These are phyloP conservation scores for Boletus rubropictus DNA, from an alignment of 768 basidiomycete species.

Conservation along the genomic window DNA sequence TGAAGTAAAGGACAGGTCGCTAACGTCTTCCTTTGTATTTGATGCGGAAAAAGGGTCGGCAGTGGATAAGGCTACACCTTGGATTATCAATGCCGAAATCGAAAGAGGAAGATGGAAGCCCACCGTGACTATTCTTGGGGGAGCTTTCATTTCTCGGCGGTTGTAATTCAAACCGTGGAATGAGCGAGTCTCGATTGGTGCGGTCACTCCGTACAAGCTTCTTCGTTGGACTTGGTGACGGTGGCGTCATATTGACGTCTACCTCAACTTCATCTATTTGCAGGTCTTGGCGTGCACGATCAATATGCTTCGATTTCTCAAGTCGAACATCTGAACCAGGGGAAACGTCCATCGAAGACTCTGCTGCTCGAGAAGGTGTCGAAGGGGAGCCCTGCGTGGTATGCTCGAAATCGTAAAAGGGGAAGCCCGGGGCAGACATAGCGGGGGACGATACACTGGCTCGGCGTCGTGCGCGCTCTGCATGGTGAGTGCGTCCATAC, in stretches of 20 bases:
- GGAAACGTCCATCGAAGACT: conserved; percentile 23
- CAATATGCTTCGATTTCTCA: conserved; percentile 37
- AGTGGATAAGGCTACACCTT: conserved; percentile 9
- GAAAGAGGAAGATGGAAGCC: conserved; percentile 2
- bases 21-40: conserved; percentile 22
- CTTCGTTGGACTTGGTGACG: conserved; percentile 45
- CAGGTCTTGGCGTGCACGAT: conserved; percentile 28
- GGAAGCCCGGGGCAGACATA: conserved; percentile 35
- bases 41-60: conserved; percentile 20
- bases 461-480: conserved; percentile 41
- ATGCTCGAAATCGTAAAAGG: conserved; percentile 20
- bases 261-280: conserved; percentile 31
- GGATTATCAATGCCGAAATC: neutral
- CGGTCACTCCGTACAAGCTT: conserved; percentile 12
- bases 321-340: conserved; percentile 22
- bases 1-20: conserved; percentile 27
- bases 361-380: conserved; percentile 18
- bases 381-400: conserved; percentile 14
- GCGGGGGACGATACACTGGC: conserved; percentile 30
- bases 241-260: conserved; percentile 42
- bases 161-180: conserved; percentile 32
- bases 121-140: conserved; percentile 17
- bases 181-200: conserved; percentile 25
- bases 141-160: conserved; percentile 18
- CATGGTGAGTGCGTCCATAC: conserved; percentile 58